Base-by-base conservation (phyloP, 768 basidiomycete species). In the Megacollybia marginata region DNA sequence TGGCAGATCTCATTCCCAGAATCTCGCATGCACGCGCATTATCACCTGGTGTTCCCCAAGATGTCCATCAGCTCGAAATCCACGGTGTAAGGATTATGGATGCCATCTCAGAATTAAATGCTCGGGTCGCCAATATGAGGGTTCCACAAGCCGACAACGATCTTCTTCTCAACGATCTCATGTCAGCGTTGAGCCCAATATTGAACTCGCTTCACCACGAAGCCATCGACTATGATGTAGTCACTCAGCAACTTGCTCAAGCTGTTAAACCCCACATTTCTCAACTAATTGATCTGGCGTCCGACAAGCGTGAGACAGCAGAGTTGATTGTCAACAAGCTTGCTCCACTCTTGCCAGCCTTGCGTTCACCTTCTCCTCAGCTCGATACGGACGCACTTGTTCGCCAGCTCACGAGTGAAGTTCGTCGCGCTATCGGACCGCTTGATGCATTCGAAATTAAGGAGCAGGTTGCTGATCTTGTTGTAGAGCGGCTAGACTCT, bases 191-290 rank as follows among this genome's bases (percentile, higher is more conserved):
- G 34, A 63, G 71, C 6, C 88, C 90, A 0, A 71, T 79, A 47
- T 65, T 92, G n/a, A 64, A 70, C 4, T 71, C 82, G 1, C 60
- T 85, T 18, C 82, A 77, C 23, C 69, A 76, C 23, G 87, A 88
- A 48, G 70, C 80, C 11, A 72, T 92, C 44, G 88, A 92, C 59
- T 88, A 92, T 57, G 86, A 90, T 33, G 72, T 75, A 55, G 69
- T 92, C 51, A 92, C 90, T 2, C 72, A 70, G 42, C 80, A 80
- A 57, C 78, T 92, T 13, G 76, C 85, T 19, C 86, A 92, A 63
- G 86, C 90, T 0, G 90, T 92, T 59, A 91, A 92, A 57, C 90
- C 90, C 7, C 85, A 91, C 55, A 90, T 92, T 20, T 80, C 88
- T 2, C 88, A 92, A 56, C 80, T 92, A 52, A 92, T 92, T 53